Percentiles rank a stretch among this genome's conserved stretches.
Conservation (phyloP, 305 asterid species). For the Fraxinus paxiana region DNA sequence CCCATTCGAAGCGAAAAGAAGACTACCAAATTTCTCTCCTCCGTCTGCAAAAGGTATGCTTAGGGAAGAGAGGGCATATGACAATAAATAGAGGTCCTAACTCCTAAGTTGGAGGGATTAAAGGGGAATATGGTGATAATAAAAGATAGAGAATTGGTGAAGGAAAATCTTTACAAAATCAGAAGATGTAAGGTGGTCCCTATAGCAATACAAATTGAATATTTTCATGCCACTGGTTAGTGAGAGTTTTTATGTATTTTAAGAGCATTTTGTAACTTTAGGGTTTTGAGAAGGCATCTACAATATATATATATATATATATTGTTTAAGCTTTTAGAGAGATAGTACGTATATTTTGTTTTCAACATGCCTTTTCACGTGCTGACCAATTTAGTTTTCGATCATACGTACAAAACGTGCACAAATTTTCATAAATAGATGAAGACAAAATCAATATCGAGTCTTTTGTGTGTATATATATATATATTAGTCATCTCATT, state of each 20-base stretch:
- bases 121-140: conserved; percentile 19
- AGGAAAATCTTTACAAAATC: conserved; percentile 23
- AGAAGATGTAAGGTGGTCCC: conserved; percentile 41
- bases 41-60: conserved; percentile 22
- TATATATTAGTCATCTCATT: background rate
- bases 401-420: background rate
- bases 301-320: background rate
- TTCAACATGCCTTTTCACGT: background rate
- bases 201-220: conserved; percentile 52
- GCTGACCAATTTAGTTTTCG: background rate
- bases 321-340: too few species aligned
- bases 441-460: background rate
- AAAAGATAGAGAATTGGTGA: conserved; percentile 48
- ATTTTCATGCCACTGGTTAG: conserved; percentile 58
- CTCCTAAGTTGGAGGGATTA: conserved; percentile 23
- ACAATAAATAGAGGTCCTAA: conserved; percentile 50
- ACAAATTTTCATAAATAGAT: background rate
- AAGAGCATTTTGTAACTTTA: conserved; percentile 46
- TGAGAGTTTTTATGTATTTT: conserved; percentile 47
- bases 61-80: conserved; percentile 26
- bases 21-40: background rate
- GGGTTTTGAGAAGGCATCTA: conserved; percentile 30
- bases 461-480: background rate
- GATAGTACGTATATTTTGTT: background rate
- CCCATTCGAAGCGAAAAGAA: background rate